Base-by-base conservation (phyloP, 345 rosid species). In the Dipteronia sinensis region DNA sequence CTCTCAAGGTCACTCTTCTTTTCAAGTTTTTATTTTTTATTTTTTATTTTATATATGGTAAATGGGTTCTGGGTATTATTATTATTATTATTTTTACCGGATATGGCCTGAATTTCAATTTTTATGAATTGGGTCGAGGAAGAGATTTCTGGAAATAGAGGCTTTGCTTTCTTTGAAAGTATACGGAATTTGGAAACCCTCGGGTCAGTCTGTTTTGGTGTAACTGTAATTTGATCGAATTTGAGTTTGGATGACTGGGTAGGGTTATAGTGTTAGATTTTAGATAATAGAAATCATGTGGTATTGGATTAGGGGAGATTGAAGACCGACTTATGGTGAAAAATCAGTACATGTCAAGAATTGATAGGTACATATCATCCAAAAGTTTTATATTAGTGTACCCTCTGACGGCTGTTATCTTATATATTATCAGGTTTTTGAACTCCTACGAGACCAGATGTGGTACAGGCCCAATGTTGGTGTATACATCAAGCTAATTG, bases 381-480 rank as follows among this genome's bases (percentile, higher is more conserved):
- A 7, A 15, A 70, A 27, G 44, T 51, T 51, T 72, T 40, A 71
- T 58, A 2, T 58, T 11, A 66, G 38, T 23, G 0, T 6, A 15
- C 9, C 5, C 10, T 44, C 17, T 67, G 10, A 25, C 51, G 17
- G 67, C 59, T 65, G 64, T 51, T 70, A 29, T 16, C 25, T 69
- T 55, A 22, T 73, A 78, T 59, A 6, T 75, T 4, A 72, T 74
- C 85, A 90, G 98, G 93, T 95, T 73, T 95, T 95, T 79, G 93
- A 91, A 25, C 81, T 95, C 70, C 78, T 95, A 23, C 80, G 90
- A 0, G 96, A 90, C 84, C 99, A 93, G 87, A 82, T 95, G 51
- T 95, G 98, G 98, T 92, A 95, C 84, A 88, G 69, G 79, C 92
- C 98, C 10, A 87, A 86, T 77, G 13, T 91, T 71, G 92, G 88